Evolutionary conservation across 805 yeast genomes (phyloP).

Genomic region (Millerozyma miso): DNA sequence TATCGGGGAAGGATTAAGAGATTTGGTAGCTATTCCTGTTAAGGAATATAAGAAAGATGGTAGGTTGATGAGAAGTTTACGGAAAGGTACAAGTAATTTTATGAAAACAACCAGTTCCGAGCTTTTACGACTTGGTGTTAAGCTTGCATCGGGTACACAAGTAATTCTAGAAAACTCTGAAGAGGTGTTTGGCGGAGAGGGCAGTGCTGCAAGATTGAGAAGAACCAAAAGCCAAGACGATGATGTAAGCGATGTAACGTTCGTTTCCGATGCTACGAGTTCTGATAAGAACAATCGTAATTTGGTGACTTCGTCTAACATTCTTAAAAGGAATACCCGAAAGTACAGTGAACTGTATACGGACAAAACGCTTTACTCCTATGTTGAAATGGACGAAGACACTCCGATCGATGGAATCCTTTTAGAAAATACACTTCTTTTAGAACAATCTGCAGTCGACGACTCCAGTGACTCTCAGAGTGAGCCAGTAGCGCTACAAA

Average conservation of each 20-base stretch:
- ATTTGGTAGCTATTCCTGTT: constrained; percentile 68
- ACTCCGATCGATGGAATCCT: constrained; percentile 18
- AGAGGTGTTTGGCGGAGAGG: constrained; percentile 71
- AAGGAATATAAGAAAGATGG: constrained; percentile 74
- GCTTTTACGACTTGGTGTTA: constrained; percentile 74
- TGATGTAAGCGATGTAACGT: constrained; percentile 5
- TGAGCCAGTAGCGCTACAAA: constrained; percentile 1
- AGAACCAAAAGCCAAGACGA: constrained; percentile 3
- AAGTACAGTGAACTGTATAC: constrained; percentile 17
- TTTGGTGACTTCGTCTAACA: constrained; percentile 23
- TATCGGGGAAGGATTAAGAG: constrained; percentile 73
- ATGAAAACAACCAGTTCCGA: constrained; percentile 79
- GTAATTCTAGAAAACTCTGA: constrained; percentile 75
- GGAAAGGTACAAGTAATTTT: constrained; percentile 70
- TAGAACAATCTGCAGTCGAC: constrained; percentile 11
- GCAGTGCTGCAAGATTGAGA: constrained; percentile 44
- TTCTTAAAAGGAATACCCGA: constrained; percentile 17
- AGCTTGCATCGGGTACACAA: constrained; percentile 85
- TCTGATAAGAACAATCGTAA: constrained; percentile 7
- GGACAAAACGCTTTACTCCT: constrained; percentile 24
- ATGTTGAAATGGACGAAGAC: constrained; percentile 28
- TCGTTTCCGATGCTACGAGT: background rate
- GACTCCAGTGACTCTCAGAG: constrained; percentile 9
- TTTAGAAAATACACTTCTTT: constrained; percentile 19
- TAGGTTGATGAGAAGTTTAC: constrained; percentile 60